Base-by-base conservation (phyloP, 257 asterid species). In the Cinchona pubescens region DNA sequence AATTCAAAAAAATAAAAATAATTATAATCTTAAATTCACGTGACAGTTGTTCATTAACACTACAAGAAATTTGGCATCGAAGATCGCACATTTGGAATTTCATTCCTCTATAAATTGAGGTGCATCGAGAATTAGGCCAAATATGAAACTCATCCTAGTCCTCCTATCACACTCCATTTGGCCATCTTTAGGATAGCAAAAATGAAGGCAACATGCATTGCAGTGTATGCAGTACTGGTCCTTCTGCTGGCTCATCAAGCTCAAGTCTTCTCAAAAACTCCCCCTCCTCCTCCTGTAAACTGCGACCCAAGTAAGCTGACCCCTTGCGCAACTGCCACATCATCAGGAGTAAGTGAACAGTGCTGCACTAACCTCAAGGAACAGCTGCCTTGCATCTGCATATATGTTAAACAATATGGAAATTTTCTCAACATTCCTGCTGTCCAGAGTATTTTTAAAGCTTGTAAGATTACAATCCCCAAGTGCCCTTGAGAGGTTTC, bases 351-450 rank as follows among this genome's bases (percentile, higher is more conserved):
- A 65, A 80, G 76, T 16, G 56, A 25, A 1, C 48, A 60, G 16
- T 82, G 86, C 79, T 82, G 86, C 79, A 42, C 43, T 30, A 71
- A 13, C 58, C 42, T 82, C 79, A 82, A 66, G 38, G 53, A 74
- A 21, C 83, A 66, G 64, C 51, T 49, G 43, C 76, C 79, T 40
- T 82, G 86, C 58, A 34, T 67, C 40, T 82, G 86, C 79, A 15
- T 35, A 21, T 77, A 77, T 69, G 27, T 56, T 7, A 78, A 71
- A 48, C 49, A 0, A 16, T 69, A 73, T 35, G 51, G 25, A 46
- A 40, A n/a, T 42, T 68, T 73, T 53, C 37, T 74, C 30, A 69
- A 69, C 65, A 62, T 77, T 11, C 71, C 82, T 5, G 61, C 37
- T 45, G 79, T 74, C 56, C 40, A 49, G 16, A 78, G 74, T 34